Conservation (phyloP, 805 yeast genomes). For the Yamadazyma laniorum region DNA sequence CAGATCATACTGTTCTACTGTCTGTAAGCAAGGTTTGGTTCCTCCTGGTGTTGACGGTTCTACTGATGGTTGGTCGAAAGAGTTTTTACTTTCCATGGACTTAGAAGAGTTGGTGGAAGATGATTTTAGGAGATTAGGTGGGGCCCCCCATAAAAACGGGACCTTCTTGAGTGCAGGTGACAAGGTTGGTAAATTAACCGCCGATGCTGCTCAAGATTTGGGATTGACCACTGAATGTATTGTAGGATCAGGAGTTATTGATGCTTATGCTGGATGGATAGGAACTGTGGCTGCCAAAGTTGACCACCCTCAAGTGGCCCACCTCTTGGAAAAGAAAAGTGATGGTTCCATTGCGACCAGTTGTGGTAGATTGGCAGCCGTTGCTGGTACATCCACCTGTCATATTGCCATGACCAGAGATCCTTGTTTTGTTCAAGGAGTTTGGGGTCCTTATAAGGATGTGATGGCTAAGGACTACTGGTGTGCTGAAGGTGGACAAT, state of each 20-base stretch:
- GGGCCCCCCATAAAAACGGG: slow-evolving; percentile 72
- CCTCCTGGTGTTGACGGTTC: slow-evolving; percentile 92
- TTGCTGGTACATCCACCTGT: slow-evolving; percentile 98
- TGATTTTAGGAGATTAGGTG: slow-evolving; percentile 79
- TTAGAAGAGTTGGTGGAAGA: slow-evolving; percentile 76
- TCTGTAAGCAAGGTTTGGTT: slow-evolving; percentile 93
- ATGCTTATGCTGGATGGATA: slow-evolving; percentile 98
- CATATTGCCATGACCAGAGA: slow-evolving; percentile 85
- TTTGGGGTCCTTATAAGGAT: slow-evolving; percentile 98
- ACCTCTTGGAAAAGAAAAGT: slow-evolving; percentile 42
- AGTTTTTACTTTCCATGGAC: slow-evolving; percentile 66
- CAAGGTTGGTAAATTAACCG: slow-evolving; percentile 69
- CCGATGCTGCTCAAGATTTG: slow-evolving; percentile 70
- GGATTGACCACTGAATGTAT: slow-evolving; percentile 78
- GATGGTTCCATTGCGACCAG: slow-evolving; percentile 53
- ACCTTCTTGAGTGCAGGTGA: slow-evolving; percentile 85
- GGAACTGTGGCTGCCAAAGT: slow-evolving; percentile 95
- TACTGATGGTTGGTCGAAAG: slow-evolving; percentile 83
- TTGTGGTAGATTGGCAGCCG: slow-evolving; percentile 90
- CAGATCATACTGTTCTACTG: slow-evolving; percentile 84
- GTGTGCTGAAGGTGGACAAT: slow-evolving; percentile 99
- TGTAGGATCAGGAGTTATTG: slow-evolving; percentile 95
- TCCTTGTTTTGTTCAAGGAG: slow-evolving; percentile 90
- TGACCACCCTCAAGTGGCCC: slow-evolving; percentile 54
- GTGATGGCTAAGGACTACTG: slow-evolving; percentile 87